Percentiles rank a stretch among this genome's conserved stretches.
Conservation (phyloP, 495 filamentous ascomycete species). For the Tuber brumale region DNA sequence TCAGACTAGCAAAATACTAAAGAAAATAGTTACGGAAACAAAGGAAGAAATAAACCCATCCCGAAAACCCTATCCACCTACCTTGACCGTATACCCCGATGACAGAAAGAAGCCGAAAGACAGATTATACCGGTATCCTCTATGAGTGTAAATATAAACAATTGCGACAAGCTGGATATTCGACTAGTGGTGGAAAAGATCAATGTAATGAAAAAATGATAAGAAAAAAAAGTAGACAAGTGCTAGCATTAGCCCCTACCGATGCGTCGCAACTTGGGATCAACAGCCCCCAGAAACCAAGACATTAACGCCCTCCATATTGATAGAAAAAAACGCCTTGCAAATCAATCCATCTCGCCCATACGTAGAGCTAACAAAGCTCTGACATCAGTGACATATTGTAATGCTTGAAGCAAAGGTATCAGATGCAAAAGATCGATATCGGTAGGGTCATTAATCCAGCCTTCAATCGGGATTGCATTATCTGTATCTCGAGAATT, state of each 20-base stretch:
- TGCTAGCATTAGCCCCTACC: neutral
- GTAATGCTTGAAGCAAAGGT: constrained; percentile 87
- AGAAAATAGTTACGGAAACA: neutral
- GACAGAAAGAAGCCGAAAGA: neutral
- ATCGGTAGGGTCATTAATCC: constrained; percentile 87
- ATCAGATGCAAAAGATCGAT: constrained; percentile 85
- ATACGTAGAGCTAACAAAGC: constrained; percentile 79
- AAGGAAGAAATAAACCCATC: neutral
- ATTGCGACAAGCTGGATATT: neutral
- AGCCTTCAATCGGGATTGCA: constrained; percentile 86
- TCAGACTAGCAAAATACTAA: neutral
- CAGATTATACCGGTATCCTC: neutral
- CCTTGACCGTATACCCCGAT: neutral
- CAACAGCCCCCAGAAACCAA: neutral
- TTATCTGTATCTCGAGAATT: constrained; percentile 59
- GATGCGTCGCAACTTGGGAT: neutral
- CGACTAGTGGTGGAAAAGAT: neutral
- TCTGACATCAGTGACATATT: constrained; percentile 91
- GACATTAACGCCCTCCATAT: neutral
- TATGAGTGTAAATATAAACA: constrained; percentile 5
- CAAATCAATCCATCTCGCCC: constrained; percentile 52
- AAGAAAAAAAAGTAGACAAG: neutral
- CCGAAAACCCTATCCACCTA: neutral
- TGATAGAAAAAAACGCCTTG: neutral
- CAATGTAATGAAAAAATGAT: neutral